Percentiles rank a stretch among this genome's conserved stretches.
Conservation (phyloP, 495 filamentous ascomycete genomes). For the Podospora bellae-mahoneyi region DNA sequence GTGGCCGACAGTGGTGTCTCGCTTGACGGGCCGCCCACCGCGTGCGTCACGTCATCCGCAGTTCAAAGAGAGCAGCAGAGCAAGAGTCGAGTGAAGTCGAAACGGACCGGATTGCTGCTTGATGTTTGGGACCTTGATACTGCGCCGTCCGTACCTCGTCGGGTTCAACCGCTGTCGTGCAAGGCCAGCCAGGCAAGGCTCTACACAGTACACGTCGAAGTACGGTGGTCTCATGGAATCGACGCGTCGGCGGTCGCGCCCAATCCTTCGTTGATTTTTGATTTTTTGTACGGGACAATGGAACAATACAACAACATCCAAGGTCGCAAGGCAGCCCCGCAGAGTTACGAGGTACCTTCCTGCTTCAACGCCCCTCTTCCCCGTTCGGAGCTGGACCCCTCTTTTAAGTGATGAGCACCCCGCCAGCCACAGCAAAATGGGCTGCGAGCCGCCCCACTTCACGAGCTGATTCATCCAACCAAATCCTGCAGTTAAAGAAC, state of each 20-base stretch:
- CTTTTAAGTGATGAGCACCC: constrained; percentile 13
- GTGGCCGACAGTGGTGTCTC: constrained; percentile 14
- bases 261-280: not conserved
- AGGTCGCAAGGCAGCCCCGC: constrained; percentile 15
- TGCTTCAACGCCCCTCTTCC: constrained; percentile 18
- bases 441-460: constrained; percentile 26
- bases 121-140: constrained; percentile 4
- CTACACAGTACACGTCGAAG: no score
- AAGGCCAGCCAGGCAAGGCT: not conserved
- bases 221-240: not conserved
- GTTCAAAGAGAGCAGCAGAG: constrained; percentile 6
- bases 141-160: not conserved
- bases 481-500: constrained; percentile 38
- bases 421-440: constrained; percentile 28
- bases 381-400: constrained; percentile 27
- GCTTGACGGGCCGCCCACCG: constrained; percentile 20
- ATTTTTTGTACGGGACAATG: not conserved
- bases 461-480: constrained; percentile 44
- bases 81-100: not conserved
- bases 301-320: constrained; percentile 11
- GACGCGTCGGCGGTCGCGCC: constrained; percentile 4
- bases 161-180: constrained; percentile 7
- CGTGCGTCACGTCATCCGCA: constrained; percentile 29
- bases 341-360: constrained; percentile 7
- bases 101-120: not conserved